These are phyloP conservation scores for Periconia sp. DNA, from an alignment of 2,329 filamentous ascomycete genomes.

Conservation along the genomic window DNA sequence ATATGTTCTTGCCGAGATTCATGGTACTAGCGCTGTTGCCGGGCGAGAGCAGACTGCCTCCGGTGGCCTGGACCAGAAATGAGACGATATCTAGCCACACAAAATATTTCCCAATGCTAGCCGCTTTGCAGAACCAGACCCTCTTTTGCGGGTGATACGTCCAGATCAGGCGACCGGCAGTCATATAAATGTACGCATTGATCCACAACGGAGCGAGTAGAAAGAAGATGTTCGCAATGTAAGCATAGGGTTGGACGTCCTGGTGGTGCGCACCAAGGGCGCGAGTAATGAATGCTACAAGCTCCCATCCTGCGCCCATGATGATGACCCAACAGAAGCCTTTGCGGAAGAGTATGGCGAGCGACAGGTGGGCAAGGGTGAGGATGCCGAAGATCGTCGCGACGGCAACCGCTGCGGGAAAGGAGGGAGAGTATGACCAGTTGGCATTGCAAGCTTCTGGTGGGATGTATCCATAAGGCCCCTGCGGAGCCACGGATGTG, in stretches of 20 bases:
- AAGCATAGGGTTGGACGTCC: slow-evolving; percentile 32
- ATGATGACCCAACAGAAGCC: slow-evolving; percentile 49
- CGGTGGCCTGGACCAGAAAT: slow-evolving; percentile 49
- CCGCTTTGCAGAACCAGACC: slow-evolving; percentile 41
- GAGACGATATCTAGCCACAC: slow-evolving; percentile 49
- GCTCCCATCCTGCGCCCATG: slow-evolving; percentile 49
- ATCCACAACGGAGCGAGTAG: slow-evolving; percentile 48
- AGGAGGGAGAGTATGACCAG: slow-evolving; percentile 26
- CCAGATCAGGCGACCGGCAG: slow-evolving; percentile 43
- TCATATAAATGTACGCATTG: slow-evolving; percentile 50
- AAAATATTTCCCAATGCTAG: slow-evolving; percentile 45
- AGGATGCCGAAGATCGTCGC: slow-evolving; percentile 25
- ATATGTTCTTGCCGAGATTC: slow-evolving; percentile 44
- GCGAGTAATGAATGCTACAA: slow-evolving; percentile 46
- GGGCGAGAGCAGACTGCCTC: slow-evolving; percentile 40
- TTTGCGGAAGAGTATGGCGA: slow-evolving; percentile 30
- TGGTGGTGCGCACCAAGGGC: slow-evolving; percentile 46
- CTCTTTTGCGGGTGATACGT: slow-evolving; percentile 39
- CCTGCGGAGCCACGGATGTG: slow-evolving; percentile 21
- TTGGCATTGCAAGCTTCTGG: slow-evolving; percentile 29
- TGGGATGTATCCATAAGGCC: slow-evolving; percentile 24
- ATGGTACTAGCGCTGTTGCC: slow-evolving; percentile 26
- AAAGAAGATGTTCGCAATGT: slow-evolving; percentile 46
- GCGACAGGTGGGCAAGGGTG: slow-evolving; percentile 21
- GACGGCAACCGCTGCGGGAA: slow-evolving; percentile 24